Evolutionary conservation across 2,329 filamentous ascomycete species (phyloP), one percentile per base, ranked within the genome.

Genomic region (Parastagonospora avenae): DNA sequence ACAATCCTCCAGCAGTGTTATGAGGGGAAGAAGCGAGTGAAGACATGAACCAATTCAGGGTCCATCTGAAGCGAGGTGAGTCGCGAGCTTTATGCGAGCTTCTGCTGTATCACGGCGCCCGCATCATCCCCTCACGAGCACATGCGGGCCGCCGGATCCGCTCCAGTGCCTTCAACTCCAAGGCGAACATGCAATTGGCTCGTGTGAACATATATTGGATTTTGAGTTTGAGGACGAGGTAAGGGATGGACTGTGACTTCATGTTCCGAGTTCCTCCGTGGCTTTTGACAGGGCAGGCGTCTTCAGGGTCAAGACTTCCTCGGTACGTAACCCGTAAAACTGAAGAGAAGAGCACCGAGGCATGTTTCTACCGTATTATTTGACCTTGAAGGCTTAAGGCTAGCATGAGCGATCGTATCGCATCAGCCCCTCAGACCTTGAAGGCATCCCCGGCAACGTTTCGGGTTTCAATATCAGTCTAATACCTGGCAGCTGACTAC

Each of bases 201-300:
- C 35, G 29, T 19, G 41, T 35, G 28, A 29, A 44, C 29, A 36
- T 32, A 5, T 15, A 42, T n/a, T 32, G 46, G 38, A 42, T 30
- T 48, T 42, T 29, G 19, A 46, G 30, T 46, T 30, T 42, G 19
- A 14, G 10, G 35, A 14, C 19, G 35, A 37, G 35, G 11, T 16
- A 16, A 11, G 35, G 4, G 6, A 7, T 8, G 19, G 15, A 2
- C n/a, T 37, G 35, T n/a, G 35, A 37, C 14, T 8, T 8, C 14
- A 24, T 16, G 35, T 55, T 59, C 39, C 55, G 55, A 41, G 31
- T 54, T 56, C 46, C 44, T 50, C 52, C 55, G 52, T 30, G 10
- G n/a, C 12, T 7, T 9, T 19, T 14, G 35, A 9, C 29, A 10
- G 7, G 19, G 37, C 37, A 40, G 19, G 37, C 16, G 6, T 15